Base-by-base conservation (phyloP, 2,329 filamentous ascomycete species). In the Neopestalotiopsis clavispora region DNA sequence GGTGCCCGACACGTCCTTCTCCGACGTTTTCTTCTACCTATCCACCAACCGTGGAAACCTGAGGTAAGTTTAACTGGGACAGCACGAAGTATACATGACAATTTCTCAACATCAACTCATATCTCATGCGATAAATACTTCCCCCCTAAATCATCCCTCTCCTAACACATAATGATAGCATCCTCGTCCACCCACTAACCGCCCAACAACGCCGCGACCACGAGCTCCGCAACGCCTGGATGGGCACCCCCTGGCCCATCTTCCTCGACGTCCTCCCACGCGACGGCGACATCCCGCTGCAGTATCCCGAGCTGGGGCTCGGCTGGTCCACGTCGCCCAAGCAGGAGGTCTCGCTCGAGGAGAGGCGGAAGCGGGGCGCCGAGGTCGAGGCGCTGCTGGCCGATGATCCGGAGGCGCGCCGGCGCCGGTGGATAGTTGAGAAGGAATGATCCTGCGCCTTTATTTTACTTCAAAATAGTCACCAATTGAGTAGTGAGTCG, bases 1-100 rank as follows among this genome's bases (percentile, higher is more conserved):
- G 78, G 78, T 79, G 7, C 78, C 78, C 1, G 78, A 78, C 64
- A 76, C 76, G 1, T 79, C 78, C 0, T 79, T 79, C 52, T 78
- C 78, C 0, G 78, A 78, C 49, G 78, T 79, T 9, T 79, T 79
- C 64, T 79, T 78, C 67, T 79, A 79, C 67, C 49, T 79, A 45
- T 74, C 78, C 17, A 65, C 76, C 14, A 79, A 79, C 63, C 74
- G 78, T 20, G 78, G 78, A 17, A 73, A 73, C 45, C 58, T 78
- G 1, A 78, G 77, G 75, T 73, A 38, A 67, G 73, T 70, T 38
- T 52, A 32, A 65, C 23, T 38, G 34, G n/a, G n/a, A n/a, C n/a
- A n/a, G n/a, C n/a, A n/a, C n/a, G n/a, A n/a, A n/a, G n/a, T n/a
- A n/a, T n/a, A n/a, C n/a, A n/a, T n/a, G n/a, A n/a, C n/a, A n/a